A percentile compares a stretch with the other conserved stretches of the same genome.
Conservation (phyloP, 2,329 filamentous ascomycete genomes). For the Penicillium fuscoglaucum region DNA sequence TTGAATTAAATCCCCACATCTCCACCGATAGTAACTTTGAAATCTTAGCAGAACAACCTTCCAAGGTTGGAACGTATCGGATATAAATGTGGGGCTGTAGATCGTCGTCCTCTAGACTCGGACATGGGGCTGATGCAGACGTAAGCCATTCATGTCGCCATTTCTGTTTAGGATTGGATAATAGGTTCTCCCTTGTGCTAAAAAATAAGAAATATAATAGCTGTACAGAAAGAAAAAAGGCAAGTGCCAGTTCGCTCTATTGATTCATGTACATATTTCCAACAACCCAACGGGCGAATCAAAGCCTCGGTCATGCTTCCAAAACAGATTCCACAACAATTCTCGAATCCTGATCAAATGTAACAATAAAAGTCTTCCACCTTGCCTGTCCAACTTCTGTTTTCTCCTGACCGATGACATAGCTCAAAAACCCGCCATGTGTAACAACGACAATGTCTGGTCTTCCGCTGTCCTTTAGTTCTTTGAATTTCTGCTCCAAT, state of each 20-base stretch:
- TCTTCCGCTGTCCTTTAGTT: slow-evolving; percentile 2
- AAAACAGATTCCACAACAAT: neutral
- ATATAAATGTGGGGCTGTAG: neutral
- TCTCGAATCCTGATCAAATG: slow-evolving; percentile 1
- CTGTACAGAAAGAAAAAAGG: too few species aligned
- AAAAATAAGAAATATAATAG: neutral
- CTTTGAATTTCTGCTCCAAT: slow-evolving; percentile 3
- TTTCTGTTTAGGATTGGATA: neutral
- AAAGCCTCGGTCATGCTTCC: neutral
- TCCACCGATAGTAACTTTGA: too few species aligned
- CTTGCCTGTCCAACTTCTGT: neutral
- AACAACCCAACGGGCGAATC: neutral
- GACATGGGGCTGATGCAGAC: too few species aligned
- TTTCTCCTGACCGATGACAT: neutral
- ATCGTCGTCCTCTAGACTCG: too few species aligned
- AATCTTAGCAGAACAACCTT: too few species aligned
- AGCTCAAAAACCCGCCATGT: slow-evolving; percentile 15
- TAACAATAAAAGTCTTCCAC: slow-evolving; percentile 8
- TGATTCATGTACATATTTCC: neutral
- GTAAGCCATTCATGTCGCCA: neutral
- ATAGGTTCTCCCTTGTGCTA: neutral
- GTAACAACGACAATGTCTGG: slow-evolving; percentile 17
- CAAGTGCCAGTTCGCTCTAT: neutral
- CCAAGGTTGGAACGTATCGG: too few species aligned
- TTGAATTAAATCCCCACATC: too few species aligned